Conservation (phyloP, 2,329 filamentous ascomycete genomes). For the Colletotrichum brevisporum region DNA sequence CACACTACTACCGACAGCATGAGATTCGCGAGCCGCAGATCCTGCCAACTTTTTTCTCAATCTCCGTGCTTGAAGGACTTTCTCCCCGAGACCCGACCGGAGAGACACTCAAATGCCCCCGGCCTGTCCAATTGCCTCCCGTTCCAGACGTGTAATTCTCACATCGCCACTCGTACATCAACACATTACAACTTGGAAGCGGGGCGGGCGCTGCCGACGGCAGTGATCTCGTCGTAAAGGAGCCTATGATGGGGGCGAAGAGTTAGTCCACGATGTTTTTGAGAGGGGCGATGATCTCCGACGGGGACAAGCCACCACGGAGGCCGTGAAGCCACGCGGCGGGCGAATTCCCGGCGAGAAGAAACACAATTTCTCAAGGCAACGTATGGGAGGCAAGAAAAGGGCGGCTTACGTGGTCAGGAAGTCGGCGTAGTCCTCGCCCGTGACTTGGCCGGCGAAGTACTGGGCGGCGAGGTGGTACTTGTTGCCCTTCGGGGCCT, state of each 20-base stretch:
- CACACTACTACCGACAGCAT: background rate
- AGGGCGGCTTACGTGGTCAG: conserved; percentile 78
- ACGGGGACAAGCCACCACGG: background rate
- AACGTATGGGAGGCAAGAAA: background rate
- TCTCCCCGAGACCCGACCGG: conserved; percentile 13
- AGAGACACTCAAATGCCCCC: conserved; percentile 2
- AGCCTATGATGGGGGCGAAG: conserved; percentile 64
- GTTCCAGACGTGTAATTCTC: background rate
- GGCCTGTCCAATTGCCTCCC: conserved; percentile 11
- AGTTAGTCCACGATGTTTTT: conserved; percentile 37
- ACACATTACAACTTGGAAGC: conserved; percentile 73
- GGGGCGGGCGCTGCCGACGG: conserved; percentile 72
- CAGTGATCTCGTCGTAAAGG: conserved; percentile 90
- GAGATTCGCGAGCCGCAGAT: background rate
- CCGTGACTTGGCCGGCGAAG: conserved; percentile 92
- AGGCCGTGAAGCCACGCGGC: too few species aligned
- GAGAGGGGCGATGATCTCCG: conserved; percentile 2
- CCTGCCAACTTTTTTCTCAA: background rate
- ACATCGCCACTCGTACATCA: background rate
- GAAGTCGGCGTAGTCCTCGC: conserved; percentile 98
- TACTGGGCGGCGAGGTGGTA: conserved; percentile 92
- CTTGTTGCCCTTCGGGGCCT: conserved; percentile 91
- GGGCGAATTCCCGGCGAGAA: background rate
- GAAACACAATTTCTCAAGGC: background rate
- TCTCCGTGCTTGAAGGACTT: background rate